phyloP scores from a whole-genome alignment of 1,284 basidiomycete species.

The Fistulina hepatica region DNA sequence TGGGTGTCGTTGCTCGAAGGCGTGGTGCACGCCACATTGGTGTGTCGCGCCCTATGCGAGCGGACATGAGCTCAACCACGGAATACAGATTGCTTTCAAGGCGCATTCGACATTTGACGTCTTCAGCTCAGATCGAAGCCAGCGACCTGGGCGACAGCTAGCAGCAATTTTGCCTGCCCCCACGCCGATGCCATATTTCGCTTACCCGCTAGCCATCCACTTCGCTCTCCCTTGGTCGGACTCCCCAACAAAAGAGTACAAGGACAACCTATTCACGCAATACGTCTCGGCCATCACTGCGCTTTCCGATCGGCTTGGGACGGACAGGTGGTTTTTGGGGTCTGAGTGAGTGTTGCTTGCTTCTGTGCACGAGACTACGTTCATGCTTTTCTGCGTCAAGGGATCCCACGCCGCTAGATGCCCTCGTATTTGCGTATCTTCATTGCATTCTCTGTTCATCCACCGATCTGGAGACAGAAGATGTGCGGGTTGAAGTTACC shows the following conservation, averaged over 20 bases:
- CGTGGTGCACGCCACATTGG: conserved; percentile 61
- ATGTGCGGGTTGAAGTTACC: conserved; percentile 50
- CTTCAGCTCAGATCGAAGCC: not conserved
- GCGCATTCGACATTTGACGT: too few species aligned
- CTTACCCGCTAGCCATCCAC: conserved; percentile 28
- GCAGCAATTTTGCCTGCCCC: conserved; percentile 2
- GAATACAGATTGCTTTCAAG: not conserved
- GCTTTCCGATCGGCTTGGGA: conserved; percentile 60
- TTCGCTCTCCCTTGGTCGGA: conserved; percentile 15
- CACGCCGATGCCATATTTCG: conserved; percentile 23
- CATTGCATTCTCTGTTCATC: conserved; percentile 47
- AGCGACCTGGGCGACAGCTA: not conserved
- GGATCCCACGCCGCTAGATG: conserved; percentile 64
- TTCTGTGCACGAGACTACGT: not conserved
- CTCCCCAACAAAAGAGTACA: conserved; percentile 1
- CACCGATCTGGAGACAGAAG: conserved; percentile 22
- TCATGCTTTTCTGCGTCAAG: conserved; percentile 25
- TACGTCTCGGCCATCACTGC: conserved; percentile 64
- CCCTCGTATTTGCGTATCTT: conserved; percentile 68
- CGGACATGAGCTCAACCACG: not conserved
- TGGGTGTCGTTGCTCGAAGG: conserved; percentile 71
- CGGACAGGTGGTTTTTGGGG: conserved; percentile 68
- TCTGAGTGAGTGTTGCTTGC: conserved; percentile 44
- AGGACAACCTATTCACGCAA: conserved; percentile 14
- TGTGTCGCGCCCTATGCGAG: conserved; percentile 31